Base-by-base conservation (phyloP, 768 basidiomycete genomes). In the Suillus lakei region DNA sequence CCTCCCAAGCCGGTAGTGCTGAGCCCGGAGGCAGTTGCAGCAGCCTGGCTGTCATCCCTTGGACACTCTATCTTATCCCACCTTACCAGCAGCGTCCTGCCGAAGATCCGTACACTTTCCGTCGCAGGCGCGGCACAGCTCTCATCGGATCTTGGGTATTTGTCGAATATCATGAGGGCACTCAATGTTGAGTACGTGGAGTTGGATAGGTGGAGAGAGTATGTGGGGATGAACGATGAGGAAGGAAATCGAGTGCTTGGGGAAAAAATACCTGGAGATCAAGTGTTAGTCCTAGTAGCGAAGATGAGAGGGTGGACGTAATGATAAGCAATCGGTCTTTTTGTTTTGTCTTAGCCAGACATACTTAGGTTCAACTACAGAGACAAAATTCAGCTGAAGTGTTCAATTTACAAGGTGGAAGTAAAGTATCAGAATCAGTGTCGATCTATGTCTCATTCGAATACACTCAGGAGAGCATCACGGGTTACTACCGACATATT, bases 31-130 rank as follows among this genome's bases (percentile, higher is more conserved):
- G 83, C 86, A 2, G 91, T 98, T 21, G 89, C 95, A 5, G 90
- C 93, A 1, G 91, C 93, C 2, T 99, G 97, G 96, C 87, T 99
- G 13, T 86, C 91, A 39, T 96, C 95, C 10, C 85, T 99, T n/a
- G 92, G 94, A 0, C 88, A 92, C 54, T 85, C 90, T 15, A 86
- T 96, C 53, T 82, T 97, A 43, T 81, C 86, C 2, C 86, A 96
- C 73, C 81, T 99, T 54, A 92, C 91, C 4, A 72, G 76, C 32
- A 80, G 80, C 23, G 82, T 94, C 38, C 83, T 99, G 1, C 95
- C 96, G 16, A 80, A 81, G 36, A 91, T 99, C 63, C 78, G 82
- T 3, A 79, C 80, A 34, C 77, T 99, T 55, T 86, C 88, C 2
- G 68, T 74, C 12, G 79, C 84, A 1, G 97, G 96, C 5, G 88